phyloP scores from a whole-genome alignment of 108 stramenopile species.

The Discostella pseudostelligera region DNA sequence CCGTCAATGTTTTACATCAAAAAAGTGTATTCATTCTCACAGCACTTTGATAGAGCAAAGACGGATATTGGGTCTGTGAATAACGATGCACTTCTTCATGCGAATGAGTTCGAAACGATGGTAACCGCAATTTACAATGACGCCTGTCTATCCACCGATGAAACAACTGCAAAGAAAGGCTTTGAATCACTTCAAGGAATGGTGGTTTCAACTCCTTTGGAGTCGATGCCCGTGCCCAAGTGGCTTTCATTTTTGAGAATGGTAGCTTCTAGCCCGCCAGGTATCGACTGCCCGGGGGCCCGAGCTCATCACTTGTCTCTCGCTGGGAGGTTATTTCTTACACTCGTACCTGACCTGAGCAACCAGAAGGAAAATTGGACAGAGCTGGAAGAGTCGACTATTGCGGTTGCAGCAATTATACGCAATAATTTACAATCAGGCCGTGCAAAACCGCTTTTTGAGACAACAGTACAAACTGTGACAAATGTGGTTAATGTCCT shows the following conservation, averaged over 20 bases:
- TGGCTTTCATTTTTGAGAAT: conserved; percentile 63
- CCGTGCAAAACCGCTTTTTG: conserved; percentile 60
- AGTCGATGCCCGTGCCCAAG: conserved; percentile 62
- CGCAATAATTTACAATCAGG: conserved; percentile 67
- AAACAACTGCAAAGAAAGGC: conserved; percentile 54
- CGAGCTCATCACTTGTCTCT: conserved; percentile 60
- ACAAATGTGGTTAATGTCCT: conserved; percentile 67
- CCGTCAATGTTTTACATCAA: conserved; percentile 78
- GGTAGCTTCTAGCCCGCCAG: conserved; percentile 58
- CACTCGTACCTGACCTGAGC: conserved; percentile 44
- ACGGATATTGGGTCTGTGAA: neutral
- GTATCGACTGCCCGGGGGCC: conserved; percentile 35
- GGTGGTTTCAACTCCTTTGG: conserved; percentile 53
- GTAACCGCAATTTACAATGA: conserved; percentile 63
- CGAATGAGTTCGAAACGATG: conserved; percentile 61
- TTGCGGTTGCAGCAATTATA: conserved; percentile 48
- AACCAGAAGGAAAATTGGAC: conserved; percentile 57
- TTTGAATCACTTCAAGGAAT: conserved; percentile 65
- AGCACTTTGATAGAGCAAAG: conserved; percentile 15
- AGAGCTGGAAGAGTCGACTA: conserved; percentile 63
- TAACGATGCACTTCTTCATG: conserved; percentile 32
- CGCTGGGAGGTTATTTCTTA: conserved; percentile 65
- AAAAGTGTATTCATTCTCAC: conserved; percentile 61
- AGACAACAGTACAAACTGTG: conserved; percentile 68
- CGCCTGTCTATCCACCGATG: conserved; percentile 55